phyloP scores from a whole-genome alignment of 1,139 yeast genomes.

The Saccharomycopsis crataegensis region DNA sequence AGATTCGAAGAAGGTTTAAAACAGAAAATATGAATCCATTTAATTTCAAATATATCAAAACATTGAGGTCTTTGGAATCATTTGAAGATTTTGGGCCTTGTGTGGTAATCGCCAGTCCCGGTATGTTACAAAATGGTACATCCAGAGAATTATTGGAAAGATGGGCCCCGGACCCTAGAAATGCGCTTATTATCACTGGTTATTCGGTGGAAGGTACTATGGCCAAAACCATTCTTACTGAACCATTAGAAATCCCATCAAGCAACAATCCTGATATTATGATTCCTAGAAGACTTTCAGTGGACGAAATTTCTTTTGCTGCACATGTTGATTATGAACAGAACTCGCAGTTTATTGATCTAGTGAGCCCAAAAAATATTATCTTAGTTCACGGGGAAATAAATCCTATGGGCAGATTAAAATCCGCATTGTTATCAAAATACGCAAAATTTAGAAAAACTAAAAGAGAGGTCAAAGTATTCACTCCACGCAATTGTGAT shows the following conservation, averaged over 20 bases:
- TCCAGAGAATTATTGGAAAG: conserved; percentile 84
- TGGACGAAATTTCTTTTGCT: conserved; percentile 97
- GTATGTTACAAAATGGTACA: conserved; percentile 95
- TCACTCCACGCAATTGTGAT: conserved; percentile 88
- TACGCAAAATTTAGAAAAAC: conserved; percentile 79
- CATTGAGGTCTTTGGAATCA: conserved; percentile 69
- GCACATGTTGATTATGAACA: conserved; percentile 98
- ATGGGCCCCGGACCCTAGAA: conserved; percentile 97
- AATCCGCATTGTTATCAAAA: conserved; percentile 84
- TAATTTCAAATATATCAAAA: conserved; percentile 77
- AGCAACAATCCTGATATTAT: conserved; percentile 68
- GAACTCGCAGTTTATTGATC: conserved; percentile 83
- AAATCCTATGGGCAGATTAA: conserved; percentile 94
- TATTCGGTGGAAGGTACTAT: conserved; percentile 97
- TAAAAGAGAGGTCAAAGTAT: conserved; percentile 85
- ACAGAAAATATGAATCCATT: conserved; percentile 80
- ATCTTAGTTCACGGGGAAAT: conserved; percentile 97
- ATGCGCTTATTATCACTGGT: conserved; percentile 84
- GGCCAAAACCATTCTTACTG: conserved; percentile 85
- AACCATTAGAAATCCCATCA: conserved; percentile 85
- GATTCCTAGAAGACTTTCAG: conserved; percentile 78
- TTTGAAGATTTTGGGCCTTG: conserved; percentile 94
- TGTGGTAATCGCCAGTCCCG: conserved; percentile 94
- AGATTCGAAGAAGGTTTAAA: conserved; percentile 69
- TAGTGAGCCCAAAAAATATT: conserved; percentile 73